Percentiles rank a stretch among this genome's conserved stretches.
phyloP scores from a whole-genome alignment of 495 filamentous ascomycete genomes.

The Penicillium silybi region DNA sequence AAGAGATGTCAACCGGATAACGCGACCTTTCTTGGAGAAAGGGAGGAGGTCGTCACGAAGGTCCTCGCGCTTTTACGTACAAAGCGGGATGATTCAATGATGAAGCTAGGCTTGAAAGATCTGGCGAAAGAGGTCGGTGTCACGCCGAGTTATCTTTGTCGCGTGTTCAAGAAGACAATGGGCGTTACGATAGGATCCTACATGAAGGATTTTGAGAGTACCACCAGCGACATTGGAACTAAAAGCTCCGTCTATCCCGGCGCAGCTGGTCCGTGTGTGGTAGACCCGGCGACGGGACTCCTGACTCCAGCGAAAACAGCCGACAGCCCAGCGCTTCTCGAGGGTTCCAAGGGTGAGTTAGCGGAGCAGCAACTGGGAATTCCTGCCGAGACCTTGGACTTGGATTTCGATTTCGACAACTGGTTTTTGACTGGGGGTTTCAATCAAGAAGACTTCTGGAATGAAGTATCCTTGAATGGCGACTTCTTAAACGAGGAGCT shows the following conservation, averaged over 20 bases:
- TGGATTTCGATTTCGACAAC: neutral
- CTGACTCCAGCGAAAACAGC: neutral
- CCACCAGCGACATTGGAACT: neutral
- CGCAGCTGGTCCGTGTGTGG: neutral
- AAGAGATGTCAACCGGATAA: slow-evolving; percentile 50
- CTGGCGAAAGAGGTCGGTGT: neutral
- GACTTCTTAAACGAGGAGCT: too few relatives aligned
- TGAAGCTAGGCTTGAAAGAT: neutral
- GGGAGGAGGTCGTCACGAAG: slow-evolving; percentile 12
- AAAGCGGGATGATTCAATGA: too few relatives aligned
- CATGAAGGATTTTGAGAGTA: neutral
- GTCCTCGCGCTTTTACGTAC: too few relatives aligned
- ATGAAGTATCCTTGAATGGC: neutral
- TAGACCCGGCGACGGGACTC: neutral
- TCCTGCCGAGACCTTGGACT: neutral
- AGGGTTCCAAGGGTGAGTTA: neutral
- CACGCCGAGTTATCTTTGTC: neutral
- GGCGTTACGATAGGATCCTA: neutral
- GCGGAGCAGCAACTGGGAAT: neutral
- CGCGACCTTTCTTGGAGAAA: slow-evolving; percentile 9
- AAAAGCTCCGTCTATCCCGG: neutral
- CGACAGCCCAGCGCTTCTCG: neutral
- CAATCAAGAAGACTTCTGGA: neutral
- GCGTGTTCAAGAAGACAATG: neutral
- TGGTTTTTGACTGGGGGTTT: neutral